Evolutionary conservation across 2,329 filamentous ascomycete genomes (phyloP).

Genomic region (Epicoccum nigrum): DNA sequence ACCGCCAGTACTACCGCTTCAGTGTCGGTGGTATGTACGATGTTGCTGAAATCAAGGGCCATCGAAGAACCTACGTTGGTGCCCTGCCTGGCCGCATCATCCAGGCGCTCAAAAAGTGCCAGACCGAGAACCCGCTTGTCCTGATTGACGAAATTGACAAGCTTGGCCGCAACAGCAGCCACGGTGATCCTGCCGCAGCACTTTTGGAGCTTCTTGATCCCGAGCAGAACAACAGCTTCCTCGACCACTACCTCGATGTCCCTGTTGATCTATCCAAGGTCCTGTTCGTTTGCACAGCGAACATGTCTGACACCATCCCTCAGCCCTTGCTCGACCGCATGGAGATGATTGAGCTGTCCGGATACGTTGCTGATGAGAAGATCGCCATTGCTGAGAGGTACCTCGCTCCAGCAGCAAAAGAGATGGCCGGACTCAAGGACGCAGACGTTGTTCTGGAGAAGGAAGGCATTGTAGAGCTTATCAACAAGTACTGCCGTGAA

Average conservation of each 20-base stretch:
- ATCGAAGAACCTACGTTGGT: slow-evolving; percentile 94
- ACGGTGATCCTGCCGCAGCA: slow-evolving; percentile 89
- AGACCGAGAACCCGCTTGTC: slow-evolving; percentile 96
- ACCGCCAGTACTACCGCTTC: slow-evolving; percentile 97
- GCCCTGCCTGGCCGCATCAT: slow-evolving; percentile 96
- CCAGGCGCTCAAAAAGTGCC: slow-evolving; percentile 97
- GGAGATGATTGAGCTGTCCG: slow-evolving; percentile 95
- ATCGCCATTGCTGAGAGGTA: slow-evolving; percentile 97
- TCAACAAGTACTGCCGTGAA: slow-evolving; percentile 98
- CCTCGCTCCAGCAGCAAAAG: slow-evolving; percentile 90
- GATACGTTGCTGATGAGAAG: slow-evolving; percentile 97
- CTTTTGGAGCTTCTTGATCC: slow-evolving; percentile 92
- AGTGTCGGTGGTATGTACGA: slow-evolving; percentile 96
- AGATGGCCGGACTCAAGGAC: slow-evolving; percentile 85
- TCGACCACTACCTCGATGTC: slow-evolving; percentile 98
- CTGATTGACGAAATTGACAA: slow-evolving; percentile 98
- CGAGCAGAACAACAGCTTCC: slow-evolving; percentile 95
- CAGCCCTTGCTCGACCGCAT: slow-evolving; percentile 92
- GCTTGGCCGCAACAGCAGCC: slow-evolving; percentile 91
- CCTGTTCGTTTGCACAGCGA: slow-evolving; percentile 96
- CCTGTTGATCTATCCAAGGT: slow-evolving; percentile 97
- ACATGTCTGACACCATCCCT: slow-evolving; percentile 98
- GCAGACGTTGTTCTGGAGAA: slow-evolving; percentile 87
- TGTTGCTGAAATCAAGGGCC: slow-evolving; percentile 98
- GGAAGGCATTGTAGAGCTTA: slow-evolving; percentile 91